Evolutionary conservation across 1,284 basidiomycete species (phyloP), one percentile per base, ranked within the genome.

Genomic region (Rhodofomes roseus): DNA sequence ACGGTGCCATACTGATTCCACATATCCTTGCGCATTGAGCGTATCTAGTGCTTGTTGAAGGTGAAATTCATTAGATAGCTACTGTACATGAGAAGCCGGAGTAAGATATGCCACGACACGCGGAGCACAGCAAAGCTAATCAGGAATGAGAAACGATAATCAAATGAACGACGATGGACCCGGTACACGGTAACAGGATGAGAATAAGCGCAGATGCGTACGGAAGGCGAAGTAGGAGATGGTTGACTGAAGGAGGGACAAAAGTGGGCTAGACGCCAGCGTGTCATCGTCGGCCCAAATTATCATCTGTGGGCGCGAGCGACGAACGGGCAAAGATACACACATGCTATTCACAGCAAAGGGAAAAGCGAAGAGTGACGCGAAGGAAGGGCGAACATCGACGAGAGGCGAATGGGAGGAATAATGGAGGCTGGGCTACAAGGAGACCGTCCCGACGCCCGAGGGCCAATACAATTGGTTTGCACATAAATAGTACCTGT

Each of bases 401-500:
- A 23, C 29, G 50, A 31, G 31, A 37, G n/a, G 29, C 18, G 31
- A 52, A 52, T 14, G 20, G n/a, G 31, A 52, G 50, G n/a, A 34
- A 14, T 22, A 52, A 36, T 11, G 31, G 31, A 36, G 50, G 36
- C 36, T 22, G 37, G 58, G 61, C 61, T 62, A 62, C 61, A 62
- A 43, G 23, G 61, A 44, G 58, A 62, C 53, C 61, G 61, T 60
- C 59, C 52, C 58, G 27, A 52, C 55, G 40, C 43, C 53, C 44
- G 25, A 29, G 59, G 56, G 61, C 44, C 62, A 46, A 40, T 59
- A 59, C 57, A 51, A 44, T 27, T 44, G 29, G 43, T 22, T 18
- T 37, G 50, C 29, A 31, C 25, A 63, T 63, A 63, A 63, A 61
- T 63, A 63, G 25, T 23, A 41, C 50, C 20, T 22, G 27, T 41